Conservation (phyloP, 257 asterid species). For the Asclepias syriaca region DNA sequence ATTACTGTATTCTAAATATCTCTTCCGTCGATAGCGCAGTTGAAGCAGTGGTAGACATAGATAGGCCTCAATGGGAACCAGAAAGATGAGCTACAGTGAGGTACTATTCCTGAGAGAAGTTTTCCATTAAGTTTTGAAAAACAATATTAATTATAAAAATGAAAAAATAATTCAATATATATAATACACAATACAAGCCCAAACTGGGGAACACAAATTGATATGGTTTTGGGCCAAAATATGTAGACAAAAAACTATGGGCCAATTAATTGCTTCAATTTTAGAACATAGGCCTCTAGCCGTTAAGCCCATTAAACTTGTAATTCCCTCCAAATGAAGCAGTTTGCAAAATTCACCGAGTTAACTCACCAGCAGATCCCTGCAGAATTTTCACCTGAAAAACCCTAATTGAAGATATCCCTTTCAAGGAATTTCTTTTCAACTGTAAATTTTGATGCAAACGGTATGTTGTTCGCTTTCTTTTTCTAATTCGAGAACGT, state of each 20-base stretch:
- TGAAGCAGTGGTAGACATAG: too few species aligned
- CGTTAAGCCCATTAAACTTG: conserved; percentile 16
- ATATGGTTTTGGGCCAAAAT: background rate
- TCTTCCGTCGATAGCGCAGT: too few species aligned
- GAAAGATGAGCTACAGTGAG: too few species aligned
- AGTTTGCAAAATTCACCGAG: conserved; percentile 9
- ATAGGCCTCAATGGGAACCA: too few species aligned
- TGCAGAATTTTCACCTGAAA: background rate
- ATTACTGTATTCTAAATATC: too few species aligned
- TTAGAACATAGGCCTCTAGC: background rate
- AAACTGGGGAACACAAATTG: background rate
- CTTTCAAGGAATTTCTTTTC: conserved; percentile 7
- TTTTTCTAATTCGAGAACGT: background rate
- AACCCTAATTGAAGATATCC: conserved; percentile 14
- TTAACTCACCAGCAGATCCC: conserved; percentile 6
- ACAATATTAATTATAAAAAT: too few species aligned
- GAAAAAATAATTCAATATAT: too few species aligned
- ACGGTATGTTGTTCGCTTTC: conserved; percentile 7
- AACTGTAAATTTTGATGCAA: background rate
- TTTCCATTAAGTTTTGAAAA: too few species aligned
- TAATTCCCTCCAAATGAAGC: conserved; percentile 23
- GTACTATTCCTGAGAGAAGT: too few species aligned
- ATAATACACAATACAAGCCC: background rate
- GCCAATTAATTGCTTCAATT: background rate
- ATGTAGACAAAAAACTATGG: background rate